Conservation (phyloP, 495 filamentous ascomycete species). For the Penicillium maclennaniae region DNA sequence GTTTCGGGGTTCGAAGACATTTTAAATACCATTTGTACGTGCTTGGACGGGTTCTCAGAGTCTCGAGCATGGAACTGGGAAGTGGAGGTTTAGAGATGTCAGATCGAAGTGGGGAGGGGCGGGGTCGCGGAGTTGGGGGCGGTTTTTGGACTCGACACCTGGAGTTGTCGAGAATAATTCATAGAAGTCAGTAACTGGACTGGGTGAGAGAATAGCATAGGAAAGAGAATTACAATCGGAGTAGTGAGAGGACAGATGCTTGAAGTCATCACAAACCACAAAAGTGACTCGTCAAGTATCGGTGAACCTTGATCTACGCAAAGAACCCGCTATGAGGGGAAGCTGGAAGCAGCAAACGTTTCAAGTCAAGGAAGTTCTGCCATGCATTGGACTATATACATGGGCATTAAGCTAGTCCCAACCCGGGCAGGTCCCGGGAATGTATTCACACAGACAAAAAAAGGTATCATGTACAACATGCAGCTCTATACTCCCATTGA, state of each 20-base stretch:
- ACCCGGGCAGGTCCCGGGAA: not conserved
- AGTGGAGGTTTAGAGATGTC: not conserved
- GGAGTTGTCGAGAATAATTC: no score
- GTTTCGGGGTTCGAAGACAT: not conserved
- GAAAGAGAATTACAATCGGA: no score
- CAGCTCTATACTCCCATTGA: constrained; percentile 24
- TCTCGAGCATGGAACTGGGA: not conserved
- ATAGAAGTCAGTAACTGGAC: no score
- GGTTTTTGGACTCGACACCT: not conserved
- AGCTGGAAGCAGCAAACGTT: not conserved
- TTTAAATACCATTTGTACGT: not conserved
- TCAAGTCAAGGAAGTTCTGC: not conserved
- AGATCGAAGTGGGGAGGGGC: not conserved
- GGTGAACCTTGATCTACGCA: no score
- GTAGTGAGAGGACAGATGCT: not conserved
- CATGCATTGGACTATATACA: constrained; percentile 17
- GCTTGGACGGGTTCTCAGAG: not conserved
- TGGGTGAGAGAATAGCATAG: no score
- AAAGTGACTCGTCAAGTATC: not conserved
- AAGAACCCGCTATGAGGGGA: no score
- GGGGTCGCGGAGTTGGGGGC: not conserved
- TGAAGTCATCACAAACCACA: not conserved
- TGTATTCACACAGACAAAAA: constrained; percentile 5
- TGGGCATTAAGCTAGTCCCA: constrained; percentile 6
- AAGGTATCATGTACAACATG: constrained; percentile 32